Base-by-base conservation (phyloP, 306 rosid genomes). In the Trifolium subterraneum region DNA sequence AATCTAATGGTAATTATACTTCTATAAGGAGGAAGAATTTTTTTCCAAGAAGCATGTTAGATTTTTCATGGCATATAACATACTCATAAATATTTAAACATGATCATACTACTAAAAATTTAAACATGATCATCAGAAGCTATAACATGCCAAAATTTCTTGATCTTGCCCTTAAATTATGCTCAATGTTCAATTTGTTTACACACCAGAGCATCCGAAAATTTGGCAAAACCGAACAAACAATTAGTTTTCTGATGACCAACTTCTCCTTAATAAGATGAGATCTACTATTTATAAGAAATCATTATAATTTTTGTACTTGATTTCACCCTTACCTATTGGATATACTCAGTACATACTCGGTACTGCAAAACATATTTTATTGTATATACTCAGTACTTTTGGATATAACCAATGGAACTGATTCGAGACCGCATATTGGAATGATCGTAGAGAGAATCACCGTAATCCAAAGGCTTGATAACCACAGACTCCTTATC, bases 391-490 rank as follows among this genome's bases (percentile, higher is more conserved):
- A 74, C 85, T 88, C 79, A 88, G 48, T 84, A 81, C 66, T 79
- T 85, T 78, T 69, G 56, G 81, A 61, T 64, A 42, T 90, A 84
- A 41, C 88, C 86, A 75, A 41, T 45, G 22, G 76, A 62, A 79
- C 59, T 75, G 54, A 61, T 68, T 77, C 88, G 79, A 45, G 88
- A 70, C 44, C 87, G 84, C 75, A 92, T 67, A 52, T 84, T 81
- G 82, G 77, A 83, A 73, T 86, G 86, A 77, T 85, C 82, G 65
- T 74, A 85, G 80, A 83, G 52, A 73, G 89, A 79, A 44, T 81
- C 79, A 25, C 87, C 90, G 74, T 93, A 87, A 47, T 90, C 70
- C 74, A 88, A 79, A 42, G 95, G 91, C 86, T 86, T 88, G 70
- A 87, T 84, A 61, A 82, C 84, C 14, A 55, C 84, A n/a, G 83